Conservation (phyloP, 257 asterid species). For the Nicotiana obtusifolia region DNA sequence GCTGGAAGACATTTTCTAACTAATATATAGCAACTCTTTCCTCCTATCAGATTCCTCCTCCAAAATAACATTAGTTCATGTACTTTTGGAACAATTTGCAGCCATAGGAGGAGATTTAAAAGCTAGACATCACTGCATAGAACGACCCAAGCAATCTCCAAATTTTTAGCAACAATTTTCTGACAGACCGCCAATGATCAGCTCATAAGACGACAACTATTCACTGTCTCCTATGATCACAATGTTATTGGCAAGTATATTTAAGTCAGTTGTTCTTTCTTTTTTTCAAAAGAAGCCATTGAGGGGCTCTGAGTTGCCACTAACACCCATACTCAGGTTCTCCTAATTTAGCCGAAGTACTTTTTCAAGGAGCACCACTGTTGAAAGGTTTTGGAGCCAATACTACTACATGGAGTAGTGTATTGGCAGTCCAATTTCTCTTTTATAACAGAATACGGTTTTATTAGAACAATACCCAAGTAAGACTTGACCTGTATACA, state of each 20-base stretch:
- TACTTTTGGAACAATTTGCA: not conserved
- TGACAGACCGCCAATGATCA: not conserved
- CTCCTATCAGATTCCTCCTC: constrained; percentile 3
- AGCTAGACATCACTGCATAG: not conserved
- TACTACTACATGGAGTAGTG: not conserved
- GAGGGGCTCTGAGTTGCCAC: not conserved
- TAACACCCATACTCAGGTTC: not conserved
- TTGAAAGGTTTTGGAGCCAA: not conserved
- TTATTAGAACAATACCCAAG: not conserved
- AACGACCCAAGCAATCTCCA: not conserved
- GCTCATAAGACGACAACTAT: not conserved
- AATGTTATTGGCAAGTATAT: not conserved
- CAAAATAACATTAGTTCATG: not conserved
- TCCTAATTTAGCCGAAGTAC: not conserved
- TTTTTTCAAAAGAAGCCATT: not conserved
- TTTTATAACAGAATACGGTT: not conserved
- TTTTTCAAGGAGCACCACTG: not conserved
- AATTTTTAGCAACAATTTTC: not conserved
- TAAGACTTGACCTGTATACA: not conserved
- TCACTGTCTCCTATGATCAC: not conserved
- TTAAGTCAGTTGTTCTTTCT: not conserved
- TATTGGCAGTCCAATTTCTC: not conserved
- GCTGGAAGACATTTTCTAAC: not conserved
- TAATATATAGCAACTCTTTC: not conserved
- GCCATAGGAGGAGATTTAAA: not conserved